Evolutionary conservation across 116 monocot genomes (phyloP), one percentile per base, ranked within the genome.

Genomic region (Cymodocea nodosa): DNA sequence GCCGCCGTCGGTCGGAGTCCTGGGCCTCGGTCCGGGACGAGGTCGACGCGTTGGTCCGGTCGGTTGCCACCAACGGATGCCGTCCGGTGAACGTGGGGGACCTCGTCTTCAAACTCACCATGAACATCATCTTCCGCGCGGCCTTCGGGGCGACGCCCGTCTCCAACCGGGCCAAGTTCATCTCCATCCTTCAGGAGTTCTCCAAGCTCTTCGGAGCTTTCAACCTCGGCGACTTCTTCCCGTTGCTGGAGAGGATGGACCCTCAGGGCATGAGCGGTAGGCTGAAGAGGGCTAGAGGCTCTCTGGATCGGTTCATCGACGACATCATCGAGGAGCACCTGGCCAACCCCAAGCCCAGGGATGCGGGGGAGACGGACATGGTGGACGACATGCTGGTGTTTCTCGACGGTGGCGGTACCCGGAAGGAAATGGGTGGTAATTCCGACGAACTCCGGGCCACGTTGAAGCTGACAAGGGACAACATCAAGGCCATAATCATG

Each of bases 1-100:
- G 87, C 71, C 87, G 87, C 54, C 73, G 73, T 15, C 83, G 87
- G 24, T 73, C 81, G 22, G 76, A 76, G 76, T 81, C 87, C 0
- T 87, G 87, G 87, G 71, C 72, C 11, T 76, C 81, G 37, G 83
- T 87, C 52, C 81, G 78, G 15, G 80, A 83, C 58, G 83, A 87
- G 76, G 73, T 81, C 19, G 76, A 83, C 37, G 2, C 34, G n/a
- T 56, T 67, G 44, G 39, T 78, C 54, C 62, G 48, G 4, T 14
- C 70, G n/a, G 20, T 78, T 49, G 68, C 58, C 23, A 22, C 17
- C 1, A 6, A 20, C n/a, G 13, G 9, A 20, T 22, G 0, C 25
- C 78, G 1, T 74, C 81, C 60, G 81, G 83, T 68, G 50, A 81
- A 10, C 81, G 78, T 20, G 30, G 83, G 83, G 44, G 83, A 83